Base-by-base conservation (phyloP, 148 eudicot species). In the Cornus suecica region DNA sequence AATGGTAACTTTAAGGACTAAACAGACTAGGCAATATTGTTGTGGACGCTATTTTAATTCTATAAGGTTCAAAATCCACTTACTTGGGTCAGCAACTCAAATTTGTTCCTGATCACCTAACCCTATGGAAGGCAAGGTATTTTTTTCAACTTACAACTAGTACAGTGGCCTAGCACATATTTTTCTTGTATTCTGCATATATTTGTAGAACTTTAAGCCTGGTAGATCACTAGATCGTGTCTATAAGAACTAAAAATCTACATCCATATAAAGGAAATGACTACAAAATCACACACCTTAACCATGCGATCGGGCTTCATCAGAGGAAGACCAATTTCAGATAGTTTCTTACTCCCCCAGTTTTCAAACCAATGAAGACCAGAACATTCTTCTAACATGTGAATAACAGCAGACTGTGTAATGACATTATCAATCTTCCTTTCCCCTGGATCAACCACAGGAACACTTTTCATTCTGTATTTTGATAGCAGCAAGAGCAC, bases 381-480 rank as follows among this genome's bases (percentile, higher is more conserved):
- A 28, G 92, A 83, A 80, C 99, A 94, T 74, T 94, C 99, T 82
- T 91, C 92, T 56, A 94, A 78, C 97, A 94, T 92, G 79, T 94
- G 99, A 74, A 94, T 90, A 41, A 94, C 99, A 72, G 99, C 96
- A 22, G 96, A 87, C 48, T 94, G 99, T 6, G 96, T 90, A 60
- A 94, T 92, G 58, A 92, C 89, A 67, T 90, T 94, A 10, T 94
- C 89, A 27, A 94, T 87, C 80, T 87, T 94, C 42, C 87, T 77
- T 72, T 84, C 94, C 60, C 96, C 97, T 5, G 83, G 76, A 66
- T 90, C 89, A 66, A 94, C 96, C 56, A 94, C 91, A 22, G 99
- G 97, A 48, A 94, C 84, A 77, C 99, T 88, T 87, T 94, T 94
- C 99, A 94, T 92, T 79, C 95, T 90, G 84, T 94, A 94, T 71